Evolutionary conservation across 2,329 filamentous ascomycete genomes (phyloP).

Genomic region (Orbilia blumenaviensis): DNA sequence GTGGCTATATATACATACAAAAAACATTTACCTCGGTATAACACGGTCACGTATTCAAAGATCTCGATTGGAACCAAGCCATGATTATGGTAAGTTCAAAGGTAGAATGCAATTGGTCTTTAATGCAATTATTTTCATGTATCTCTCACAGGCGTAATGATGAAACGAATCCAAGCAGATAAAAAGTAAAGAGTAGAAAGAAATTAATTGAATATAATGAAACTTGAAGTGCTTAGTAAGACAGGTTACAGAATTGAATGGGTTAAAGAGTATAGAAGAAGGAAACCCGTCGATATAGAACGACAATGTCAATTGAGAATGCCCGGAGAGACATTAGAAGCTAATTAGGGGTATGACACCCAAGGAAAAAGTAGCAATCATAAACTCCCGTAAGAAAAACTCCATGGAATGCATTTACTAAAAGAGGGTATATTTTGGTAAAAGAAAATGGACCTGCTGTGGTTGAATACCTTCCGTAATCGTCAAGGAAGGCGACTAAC

Average conservation of each 20-base stretch:
- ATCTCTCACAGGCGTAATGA: conserved; percentile 22
- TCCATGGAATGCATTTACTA: conserved; percentile 10
- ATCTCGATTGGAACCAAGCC: background rate
- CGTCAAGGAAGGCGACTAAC: background rate
- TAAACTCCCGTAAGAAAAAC: conserved; percentile 24
- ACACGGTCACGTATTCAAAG: no score
- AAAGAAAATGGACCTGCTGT: conserved; percentile 23
- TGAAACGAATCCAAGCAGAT: background rate
- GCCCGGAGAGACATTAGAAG: background rate
- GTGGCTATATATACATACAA: background rate
- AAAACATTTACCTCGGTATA: no score
- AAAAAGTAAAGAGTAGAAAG: background rate
- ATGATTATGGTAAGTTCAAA: background rate
- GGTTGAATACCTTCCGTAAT: conserved; percentile 32
- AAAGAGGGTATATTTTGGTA: conserved; percentile 43
- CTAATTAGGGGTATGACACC: background rate
- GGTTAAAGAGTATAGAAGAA: conserved; percentile 17
- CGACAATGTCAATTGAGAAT: background rate
- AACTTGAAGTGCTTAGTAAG: conserved; percentile 46
- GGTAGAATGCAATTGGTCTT: background rate
- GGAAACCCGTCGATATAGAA: background rate
- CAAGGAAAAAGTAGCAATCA: conserved; percentile 14
- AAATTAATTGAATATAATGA: conserved; percentile 38
- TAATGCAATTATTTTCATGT: conserved; percentile 10
- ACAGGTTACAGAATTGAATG: conserved; percentile 52